A percentile compares a stretch with the other conserved stretches of the same genome.
Evolutionary conservation across 352 stramenopile genomes (phyloP).

Genomic region (Pythium dissotocum): DNA sequence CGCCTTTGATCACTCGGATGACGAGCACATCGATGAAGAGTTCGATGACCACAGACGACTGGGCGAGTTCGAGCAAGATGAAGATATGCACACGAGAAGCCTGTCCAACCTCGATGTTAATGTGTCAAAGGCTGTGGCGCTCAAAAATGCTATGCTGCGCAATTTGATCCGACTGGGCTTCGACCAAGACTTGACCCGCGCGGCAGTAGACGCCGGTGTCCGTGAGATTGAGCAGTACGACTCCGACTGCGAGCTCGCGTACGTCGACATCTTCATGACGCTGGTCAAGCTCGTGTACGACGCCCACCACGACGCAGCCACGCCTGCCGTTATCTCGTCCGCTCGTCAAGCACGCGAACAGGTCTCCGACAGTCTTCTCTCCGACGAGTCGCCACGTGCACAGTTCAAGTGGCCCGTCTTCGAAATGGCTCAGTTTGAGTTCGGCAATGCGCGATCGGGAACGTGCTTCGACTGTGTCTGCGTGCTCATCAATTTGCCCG

Average conservation of each 20-base stretch:
- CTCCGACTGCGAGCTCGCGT: constrained; percentile 69
- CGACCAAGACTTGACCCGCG: constrained; percentile 37
- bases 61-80: constrained; percentile 7
- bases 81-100: not conserved
- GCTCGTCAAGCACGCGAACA: not conserved
- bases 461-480: constrained; percentile 86
- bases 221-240: constrained; percentile 72
- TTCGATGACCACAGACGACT: not conserved
- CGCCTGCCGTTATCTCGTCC: not conserved
- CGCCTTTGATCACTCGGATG: constrained; percentile 12
- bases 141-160: constrained; percentile 54
- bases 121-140: constrained; percentile 55
- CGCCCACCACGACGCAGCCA: constrained; percentile 38
- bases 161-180: constrained; percentile 58
- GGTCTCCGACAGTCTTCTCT: not conserved
- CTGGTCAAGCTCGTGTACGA: constrained; percentile 77
- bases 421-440: constrained; percentile 89
- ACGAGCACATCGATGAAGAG: constrained; percentile 5
- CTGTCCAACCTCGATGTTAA: constrained; percentile 65
- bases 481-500: constrained; percentile 80
- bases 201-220: constrained; percentile 58
- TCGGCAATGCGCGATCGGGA: constrained; percentile 68
- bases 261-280: constrained; percentile 82
- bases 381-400: constrained; percentile 3
- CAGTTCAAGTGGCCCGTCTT: constrained; percentile 85